Conservation (phyloP, 257 asterid species). For the Jaltomata sinuosa region DNA sequence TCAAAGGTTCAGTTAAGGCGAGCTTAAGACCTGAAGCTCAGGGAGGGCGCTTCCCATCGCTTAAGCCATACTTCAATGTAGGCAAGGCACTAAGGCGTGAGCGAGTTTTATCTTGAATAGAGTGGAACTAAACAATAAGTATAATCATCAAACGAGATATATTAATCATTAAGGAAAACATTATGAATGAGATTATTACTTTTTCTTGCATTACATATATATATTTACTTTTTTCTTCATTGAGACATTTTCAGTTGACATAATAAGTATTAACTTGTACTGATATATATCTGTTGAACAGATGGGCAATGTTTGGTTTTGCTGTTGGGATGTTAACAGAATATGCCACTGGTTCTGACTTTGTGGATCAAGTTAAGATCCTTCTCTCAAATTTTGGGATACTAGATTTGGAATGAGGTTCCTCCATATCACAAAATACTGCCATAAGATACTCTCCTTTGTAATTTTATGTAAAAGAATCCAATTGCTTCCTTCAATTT, state of each 20-base stretch:
- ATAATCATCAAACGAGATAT: no score
- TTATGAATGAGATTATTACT: no score
- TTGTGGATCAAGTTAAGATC: slow-evolving; percentile 92
- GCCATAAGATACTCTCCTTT: neutral
- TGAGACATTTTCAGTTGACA: neutral
- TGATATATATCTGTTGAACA: slow-evolving; percentile 24
- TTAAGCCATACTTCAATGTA: no score
- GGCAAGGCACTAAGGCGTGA: no score
- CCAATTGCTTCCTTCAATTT: neutral
- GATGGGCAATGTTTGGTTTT: slow-evolving; percentile 99
- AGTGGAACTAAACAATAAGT: no score
- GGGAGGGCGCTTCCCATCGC: no score
- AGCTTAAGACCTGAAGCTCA: no score
- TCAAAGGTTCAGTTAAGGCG: no score
- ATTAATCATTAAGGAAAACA: no score
- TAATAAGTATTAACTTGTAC: neutral
- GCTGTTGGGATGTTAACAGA: slow-evolving; percentile 97
- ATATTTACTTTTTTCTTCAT: no score
- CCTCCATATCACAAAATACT: neutral
- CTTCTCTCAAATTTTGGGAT: slow-evolving; percentile 97
- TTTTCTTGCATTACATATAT: no score
- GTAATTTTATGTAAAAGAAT: neutral
- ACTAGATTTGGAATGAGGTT: slow-evolving; percentile 67
- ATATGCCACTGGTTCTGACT: slow-evolving; percentile 96
- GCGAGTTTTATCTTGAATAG: no score